Evolutionary conservation across 2,329 filamentous ascomycete genomes (phyloP), one percentile per base, ranked within the genome.

Genomic region (Colletotrichum phormii): DNA sequence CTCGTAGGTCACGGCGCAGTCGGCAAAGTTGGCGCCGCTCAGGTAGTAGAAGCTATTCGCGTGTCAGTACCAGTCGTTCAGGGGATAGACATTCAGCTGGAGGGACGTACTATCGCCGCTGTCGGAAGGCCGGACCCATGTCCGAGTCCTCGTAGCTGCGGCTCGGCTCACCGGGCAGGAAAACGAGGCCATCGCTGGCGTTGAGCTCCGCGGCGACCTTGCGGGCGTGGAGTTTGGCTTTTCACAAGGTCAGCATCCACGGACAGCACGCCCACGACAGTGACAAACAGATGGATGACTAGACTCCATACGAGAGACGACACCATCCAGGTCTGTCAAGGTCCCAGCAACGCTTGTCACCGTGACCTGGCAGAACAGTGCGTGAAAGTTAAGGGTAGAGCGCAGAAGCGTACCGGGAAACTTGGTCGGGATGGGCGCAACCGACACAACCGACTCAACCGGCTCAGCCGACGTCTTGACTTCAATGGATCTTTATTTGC

Each of bases 71-170:
- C 7, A 53, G 13, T 11, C 26, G 7, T 70, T 76, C 58, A 76
- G 72, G 64, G 24, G 24, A 24, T 15, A 22, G 15, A n/a, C 24
- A 5, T 11, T 15, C 37, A 15, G 6, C 13, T 13, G 42, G 42
- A n/a, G 54, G 4, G 4, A 80, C 87, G 71, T 83, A 90, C 88
- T 91, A 90, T 81, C 89, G 84, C 53, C 88, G 84, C 77, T 91
- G 89, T 57, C 89, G 85, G 75, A 91, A 90, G 53, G 82, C 80
- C 26, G 86, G 87, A 0, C 86, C 86, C 81, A 88, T 87, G 75
- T 91, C 89, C 9, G 89, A 90, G 80, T 91, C 87, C 76, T 90
- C 88, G 75, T 86, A 90, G n/a, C 82, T 81, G 22, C 80, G 80
- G 33, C 87, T 85, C 2, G 84, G 80, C 76, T 89, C 85, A 26